A percentile compares a stretch with the other conserved stretches of the same genome.
These are phyloP conservation scores for Pinus tabuliformis DNA, from an alignment of 75 land plant genomes.

Conservation along the genomic window DNA sequence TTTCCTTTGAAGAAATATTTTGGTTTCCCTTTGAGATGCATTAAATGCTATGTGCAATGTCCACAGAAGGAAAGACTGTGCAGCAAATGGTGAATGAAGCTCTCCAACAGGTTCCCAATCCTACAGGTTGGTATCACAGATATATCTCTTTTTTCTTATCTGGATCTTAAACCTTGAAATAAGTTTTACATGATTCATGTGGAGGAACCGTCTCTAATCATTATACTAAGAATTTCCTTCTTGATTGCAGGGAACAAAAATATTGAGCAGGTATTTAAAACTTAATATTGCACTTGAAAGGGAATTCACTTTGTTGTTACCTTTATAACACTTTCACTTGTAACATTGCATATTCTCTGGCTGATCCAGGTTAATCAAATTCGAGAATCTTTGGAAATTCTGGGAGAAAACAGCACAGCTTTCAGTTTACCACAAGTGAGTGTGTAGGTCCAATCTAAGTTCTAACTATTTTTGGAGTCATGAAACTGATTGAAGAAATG, in stretches of 20 bases:
- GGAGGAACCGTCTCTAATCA: background rate
- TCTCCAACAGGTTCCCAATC: no score
- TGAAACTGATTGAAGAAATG: background rate
- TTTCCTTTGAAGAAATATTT: background rate
- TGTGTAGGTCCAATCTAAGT: background rate
- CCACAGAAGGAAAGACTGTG: conserved; percentile 7
- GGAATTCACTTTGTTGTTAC: background rate
- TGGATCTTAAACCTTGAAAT: conserved; percentile 7
- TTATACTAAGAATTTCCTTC: conserved; percentile 6
- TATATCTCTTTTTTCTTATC: background rate
- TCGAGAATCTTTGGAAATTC: no score
- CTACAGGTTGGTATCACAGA: conserved; percentile 28
- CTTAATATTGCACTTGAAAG: background rate
- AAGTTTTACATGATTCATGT: background rate
- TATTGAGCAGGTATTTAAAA: conserved; percentile 33
- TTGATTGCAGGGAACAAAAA: conserved; percentile 18
- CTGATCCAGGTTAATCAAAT: background rate
- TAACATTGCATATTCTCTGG: background rate
- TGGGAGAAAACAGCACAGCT: no score
- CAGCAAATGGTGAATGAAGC: no score
- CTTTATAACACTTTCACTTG: background rate
- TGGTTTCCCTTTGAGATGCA: background rate
- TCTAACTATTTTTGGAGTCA: background rate
- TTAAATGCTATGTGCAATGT: background rate
- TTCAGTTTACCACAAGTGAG: conserved; percentile 18